phyloP scores from a whole-genome alignment of 1,139 yeast species.

The Kodamaea sp. region DNA sequence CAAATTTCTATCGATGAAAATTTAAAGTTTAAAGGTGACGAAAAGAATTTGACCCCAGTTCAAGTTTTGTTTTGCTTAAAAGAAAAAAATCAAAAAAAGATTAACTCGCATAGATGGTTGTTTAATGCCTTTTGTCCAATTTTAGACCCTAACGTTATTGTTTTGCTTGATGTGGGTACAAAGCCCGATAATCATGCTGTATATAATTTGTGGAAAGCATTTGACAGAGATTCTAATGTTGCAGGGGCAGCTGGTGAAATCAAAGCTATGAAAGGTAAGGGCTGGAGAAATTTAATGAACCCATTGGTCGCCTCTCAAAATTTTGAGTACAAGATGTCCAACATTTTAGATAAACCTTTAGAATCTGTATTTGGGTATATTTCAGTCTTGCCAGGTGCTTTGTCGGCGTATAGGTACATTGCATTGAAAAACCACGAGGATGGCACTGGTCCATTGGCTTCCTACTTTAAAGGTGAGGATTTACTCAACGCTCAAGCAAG shows the following conservation, averaged over 20 bases:
- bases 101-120: constrained; percentile 93
- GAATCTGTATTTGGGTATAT: constrained; percentile 93
- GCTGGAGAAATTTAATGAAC: constrained; percentile 72
- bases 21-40: constrained; percentile 72
- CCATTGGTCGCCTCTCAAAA: constrained; percentile 96
- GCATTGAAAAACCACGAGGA: constrained; percentile 82
- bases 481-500: constrained; percentile 32
- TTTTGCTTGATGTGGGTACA: constrained; percentile 89
- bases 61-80: constrained; percentile 87
- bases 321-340: constrained; percentile 94
- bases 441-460: constrained; percentile 87
- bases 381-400: constrained; percentile 92
- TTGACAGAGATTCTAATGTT: constrained; percentile 90
- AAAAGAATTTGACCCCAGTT: constrained; percentile 85
- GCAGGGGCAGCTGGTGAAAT: constrained; percentile 99
- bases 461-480: constrained; percentile 88
- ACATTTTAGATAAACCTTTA: constrained; percentile 89
- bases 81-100: constrained; percentile 83
- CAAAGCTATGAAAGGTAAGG: constrained; percentile 87
- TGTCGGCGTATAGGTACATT: constrained; percentile 88
- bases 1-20: constrained; percentile 84
- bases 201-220: constrained; percentile 94
- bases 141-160: constrained; percentile 81
- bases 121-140: constrained; percentile 90
- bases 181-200: constrained; percentile 80